Base-by-base conservation (phyloP, 352 stramenopile genomes). In the Globisporangium radiosum region DNA sequence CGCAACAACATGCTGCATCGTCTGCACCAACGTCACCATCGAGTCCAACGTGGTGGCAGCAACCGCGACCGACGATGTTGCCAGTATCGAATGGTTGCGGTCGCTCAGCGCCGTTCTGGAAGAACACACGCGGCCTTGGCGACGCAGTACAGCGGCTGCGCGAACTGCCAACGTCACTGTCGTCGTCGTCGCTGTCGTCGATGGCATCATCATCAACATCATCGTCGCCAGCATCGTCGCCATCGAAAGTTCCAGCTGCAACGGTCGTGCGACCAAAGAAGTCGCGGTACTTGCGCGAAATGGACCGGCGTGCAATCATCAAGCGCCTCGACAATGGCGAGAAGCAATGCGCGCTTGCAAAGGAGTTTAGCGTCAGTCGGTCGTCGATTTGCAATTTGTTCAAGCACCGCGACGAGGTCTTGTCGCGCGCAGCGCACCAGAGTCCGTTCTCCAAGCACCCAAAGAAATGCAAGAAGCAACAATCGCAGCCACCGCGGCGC, bases 381-480 rank as follows among this genome's bases (percentile, higher is more conserved):
- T 76, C 78, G 0, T 76, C 78, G 13, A 88, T 88, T 59, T 88
- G 78, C 57, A 86, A 86, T 54, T 57, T 88, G 25, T 81, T 85
- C 65, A 88, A 88, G 52, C 75, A 86, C 44, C 74, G 78, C 11
- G 69, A 69, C 8, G 65, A 74, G 49, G 78, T 88, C 10, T 57
- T 88, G 0, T 73, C 71, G 7, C 74, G 78, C 5, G 59, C 79
- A 43, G 71, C 81, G 47, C 71, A 86, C 58, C 51, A 49, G 43
- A 64, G 52, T 25, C 78, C 78, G 17, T 60, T 85, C n/a, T 76
- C 76, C 3, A 85, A 86, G 52, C 73, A 87, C 57, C 77, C 79
- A 0, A 89, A 87, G 54, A 67, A 67, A 51, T 53, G 47, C 51
- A 67, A 67, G 45, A 60, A 62, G 51, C 40, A 38, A 36, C 19